Conservation (phyloP, 2,329 filamentous ascomycete genomes). For the Pseudocercospora fijiensis region DNA sequence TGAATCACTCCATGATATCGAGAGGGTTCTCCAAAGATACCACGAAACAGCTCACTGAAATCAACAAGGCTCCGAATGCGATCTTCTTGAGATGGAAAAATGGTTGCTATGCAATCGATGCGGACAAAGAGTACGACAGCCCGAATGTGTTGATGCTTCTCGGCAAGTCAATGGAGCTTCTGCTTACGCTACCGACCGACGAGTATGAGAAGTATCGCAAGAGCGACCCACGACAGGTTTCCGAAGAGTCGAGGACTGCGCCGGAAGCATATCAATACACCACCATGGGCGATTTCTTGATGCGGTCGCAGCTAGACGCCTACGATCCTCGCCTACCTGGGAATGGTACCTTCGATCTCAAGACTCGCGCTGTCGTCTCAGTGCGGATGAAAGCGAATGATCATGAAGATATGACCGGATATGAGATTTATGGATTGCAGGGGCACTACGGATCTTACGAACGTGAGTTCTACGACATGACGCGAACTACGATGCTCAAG, state of each 20-base stretch:
- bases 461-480: conserved; percentile 96
- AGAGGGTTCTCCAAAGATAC: conserved; percentile 58
- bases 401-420: conserved; percentile 74
- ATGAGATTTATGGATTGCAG: conserved; percentile 74
- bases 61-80: conserved; percentile 71
- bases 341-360: conserved; percentile 91
- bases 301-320: conserved; percentile 93
- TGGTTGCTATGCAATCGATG: conserved; percentile 89
- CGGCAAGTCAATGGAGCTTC: conserved; percentile 94
- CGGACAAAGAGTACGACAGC: conserved; percentile 85
- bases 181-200: conserved; percentile 77
- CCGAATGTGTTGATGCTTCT: conserved; percentile 87
- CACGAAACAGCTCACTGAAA: conserved; percentile 68
- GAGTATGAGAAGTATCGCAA: conserved; percentile 84
- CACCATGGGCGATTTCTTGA: conserved; percentile 79
- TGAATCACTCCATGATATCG: conserved; percentile 68
- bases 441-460: conserved; percentile 91
- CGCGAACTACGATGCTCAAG: conserved; percentile 88
- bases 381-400: conserved; percentile 81
- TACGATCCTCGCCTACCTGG: conserved; percentile 82
- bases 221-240: conserved; percentile 64
- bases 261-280: conserved; percentile 86
- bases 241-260: conserved; percentile 68
- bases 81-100: conserved; percentile 80
- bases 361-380: conserved; percentile 86